Evolutionary conservation across 2,329 filamentous ascomycete species (phyloP), one percentile per base, ranked within the genome.

Genomic region (Gliomastix tumulicola): DNA sequence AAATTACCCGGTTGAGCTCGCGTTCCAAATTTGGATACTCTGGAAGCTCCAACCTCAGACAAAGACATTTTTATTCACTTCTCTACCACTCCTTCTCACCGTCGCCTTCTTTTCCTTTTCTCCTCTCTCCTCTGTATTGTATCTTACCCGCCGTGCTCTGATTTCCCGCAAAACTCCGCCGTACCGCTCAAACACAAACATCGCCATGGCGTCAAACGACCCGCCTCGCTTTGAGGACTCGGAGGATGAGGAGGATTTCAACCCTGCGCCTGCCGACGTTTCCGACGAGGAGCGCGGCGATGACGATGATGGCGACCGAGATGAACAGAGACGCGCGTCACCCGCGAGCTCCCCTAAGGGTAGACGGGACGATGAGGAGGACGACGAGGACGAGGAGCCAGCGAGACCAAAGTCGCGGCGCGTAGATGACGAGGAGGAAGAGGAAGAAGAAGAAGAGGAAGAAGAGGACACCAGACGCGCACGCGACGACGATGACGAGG

Each of bases 181-280:
- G n/a, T n/a, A n/a, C n/a, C n/a, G n/a, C n/a, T n/a, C n/a, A n/a
- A n/a, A n/a, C n/a, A n/a, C n/a, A n/a, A n/a, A n/a, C n/a, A n/a
- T n/a, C n/a, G n/a, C n/a, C 40, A 74, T 76, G 69, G 62, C 68
- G 42, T 61, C 63, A 28, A 66, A 62, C 50, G 63, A 69, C 38
- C 59, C 53, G 47, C 59, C 65, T 42, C 66, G 67, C 43, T 72
- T 66, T 52, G 69, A 77, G 50, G 76, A 81, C 42, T 81, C 76
- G 41, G 83, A 86, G 38, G 86, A 92, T 35, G 88, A 94, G 49
- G 82, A 85, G 42, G 84, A 90, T 57, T 95, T 96, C 72, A 94
- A 95, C 58, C 89, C 88, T 35, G 78, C 74, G 34, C 82, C 83
- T 16, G 82, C 77, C 41, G 77, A 87, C 40, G 53, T 77, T 22